Evolutionary conservation across 2,329 filamentous ascomycete species (phyloP), one percentile per base, ranked within the genome.

Genomic region (Alternaria gansuensis): DNA sequence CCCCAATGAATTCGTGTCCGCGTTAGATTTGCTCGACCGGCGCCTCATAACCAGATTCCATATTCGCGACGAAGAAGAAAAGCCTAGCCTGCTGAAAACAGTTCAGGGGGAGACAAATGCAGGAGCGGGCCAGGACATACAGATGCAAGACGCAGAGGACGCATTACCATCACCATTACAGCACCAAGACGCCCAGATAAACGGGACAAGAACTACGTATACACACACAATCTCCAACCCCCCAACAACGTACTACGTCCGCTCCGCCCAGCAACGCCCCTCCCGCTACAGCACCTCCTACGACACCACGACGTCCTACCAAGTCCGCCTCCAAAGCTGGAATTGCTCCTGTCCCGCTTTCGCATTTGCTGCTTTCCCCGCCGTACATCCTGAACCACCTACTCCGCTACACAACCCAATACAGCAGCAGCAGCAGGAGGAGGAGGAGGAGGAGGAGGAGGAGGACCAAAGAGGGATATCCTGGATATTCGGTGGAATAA

Each of bases 321-420:
- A 91, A 67, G 90, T 98, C 14, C 86, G 88, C 9, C 83, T 93
- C 1, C 68, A 76, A 1, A 87, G 89, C 1, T 98, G 95, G 95
- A 93, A 90, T 76, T 99, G 95, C 77, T 91, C 87, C 1, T 99
- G 95, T 80, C 90, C 93, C 3, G 88, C 88, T 1, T 98, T 98
- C 76, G 84, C 89, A 0, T 88, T 96, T 62, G 82, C 88, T 21
- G 85, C 89, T 2, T 93, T 93, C 67, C 75, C 80, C 2, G 75
- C 77, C 1, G 21, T 58, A 4, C 61, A 64, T 33, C 36, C 63
- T 14, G 63, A 68, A 26, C 59, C 60, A 5, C 29, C 54, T 10
- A 37, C 59, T 4, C 51, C 64, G 4, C 33, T n/a, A 3, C 45
- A 51, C 40, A 6, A 40, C 4, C 8, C 34, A 3, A 17, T 17